Evolutionary conservation across 2,329 filamentous ascomycete genomes (phyloP).

Genomic region (Microascus cirrosus): DNA sequence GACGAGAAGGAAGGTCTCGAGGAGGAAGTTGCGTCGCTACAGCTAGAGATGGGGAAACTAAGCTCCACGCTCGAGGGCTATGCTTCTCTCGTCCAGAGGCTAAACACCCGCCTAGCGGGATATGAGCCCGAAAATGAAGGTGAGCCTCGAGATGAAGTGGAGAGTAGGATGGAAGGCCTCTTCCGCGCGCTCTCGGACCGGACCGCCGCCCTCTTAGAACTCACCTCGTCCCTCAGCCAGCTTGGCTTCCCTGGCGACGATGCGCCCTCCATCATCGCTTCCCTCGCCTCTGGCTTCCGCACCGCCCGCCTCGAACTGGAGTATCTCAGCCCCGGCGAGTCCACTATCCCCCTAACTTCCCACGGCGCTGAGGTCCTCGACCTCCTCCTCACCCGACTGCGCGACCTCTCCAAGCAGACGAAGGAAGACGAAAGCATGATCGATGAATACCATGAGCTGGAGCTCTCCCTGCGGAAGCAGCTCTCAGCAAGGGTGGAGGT

Average conservation of each 20-base stretch:
- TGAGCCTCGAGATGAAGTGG: constrained; percentile 16
- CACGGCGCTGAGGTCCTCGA: constrained; percentile 45
- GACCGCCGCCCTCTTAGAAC: constrained; percentile 30
- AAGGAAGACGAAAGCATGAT: constrained; percentile 41
- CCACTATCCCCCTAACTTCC: constrained; percentile 37
- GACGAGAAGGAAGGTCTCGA: constrained; percentile 28
- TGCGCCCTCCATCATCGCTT: constrained; percentile 33
- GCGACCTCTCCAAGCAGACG: constrained; percentile 31
- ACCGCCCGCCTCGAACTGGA: constrained; percentile 49
- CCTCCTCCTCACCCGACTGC: constrained; percentile 37
- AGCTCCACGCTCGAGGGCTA: constrained; percentile 35
- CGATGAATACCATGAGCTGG: constrained; percentile 48
- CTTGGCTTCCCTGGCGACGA: constrained; percentile 41
- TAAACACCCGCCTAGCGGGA: constrained; percentile 22
- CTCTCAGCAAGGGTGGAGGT: constrained; percentile 39
- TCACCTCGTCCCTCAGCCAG: constrained; percentile 30
- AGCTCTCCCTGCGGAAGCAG: constrained; percentile 44
- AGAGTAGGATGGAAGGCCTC: constrained; percentile 28
- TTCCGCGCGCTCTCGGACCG: constrained; percentile 35
- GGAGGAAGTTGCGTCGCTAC: constrained; percentile 35
- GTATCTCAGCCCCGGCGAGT: constrained; percentile 48
- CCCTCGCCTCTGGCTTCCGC: constrained; percentile 38
- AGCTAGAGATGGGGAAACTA: constrained; percentile 35
- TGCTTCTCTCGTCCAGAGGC: constrained; percentile 24
- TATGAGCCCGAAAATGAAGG: constrained; percentile 6